Base-by-base conservation (phyloP, 2,329 filamentous ascomycete genomes). In the Aspergillus tubingensis region DNA sequence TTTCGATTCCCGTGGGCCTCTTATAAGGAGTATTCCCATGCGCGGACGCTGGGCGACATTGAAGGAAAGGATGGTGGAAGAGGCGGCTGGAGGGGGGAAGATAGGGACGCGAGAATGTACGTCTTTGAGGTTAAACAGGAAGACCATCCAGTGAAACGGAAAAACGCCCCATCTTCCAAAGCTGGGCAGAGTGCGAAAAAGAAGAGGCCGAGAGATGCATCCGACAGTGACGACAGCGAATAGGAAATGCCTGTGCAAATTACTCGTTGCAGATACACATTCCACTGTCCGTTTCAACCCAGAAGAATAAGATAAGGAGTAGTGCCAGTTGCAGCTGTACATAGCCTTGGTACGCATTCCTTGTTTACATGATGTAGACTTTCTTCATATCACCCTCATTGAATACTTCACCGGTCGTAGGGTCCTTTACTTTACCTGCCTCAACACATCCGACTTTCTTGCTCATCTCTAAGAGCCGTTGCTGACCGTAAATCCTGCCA, bases 401-500 rank as follows among this genome's bases (percentile, higher is more conserved):
- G 70, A 84, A 95, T 10, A 90, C 78, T 54, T 91, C 85, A 0
- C 89, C 88, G 1, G 90, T 92, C 17, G 88, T 87, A 19, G 92
- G 85, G 78, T 98, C 94, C 73, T 90, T 90, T 13, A 96, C 83
- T 70, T 83, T 83, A 5, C 85, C 88, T 6, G 82, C 72, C 21
- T 82, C 80, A 44, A 95, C 81, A 0, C 70, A 72, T 1, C 91
- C 91, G 0, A 92, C 82, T 79, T 96, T 97, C 70, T 86, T 85
- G 58, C 93, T 91, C 74, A 95, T 87, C 59, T 90, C 86, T 62
- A 89, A 80, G 53, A 99, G 80, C 54, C 89, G 82, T 58, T 89
- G 86, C 60, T 86, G 84, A 19, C 94, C 91, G 73, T 96, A 97
- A 8, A 96, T 90, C 55, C 91, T 84, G 1, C 90, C 89, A 74